A percentile compares a stretch with the other conserved stretches of the same genome.
Conservation (phyloP, 306 rosid genomes). For the Vigna trinervia region DNA sequence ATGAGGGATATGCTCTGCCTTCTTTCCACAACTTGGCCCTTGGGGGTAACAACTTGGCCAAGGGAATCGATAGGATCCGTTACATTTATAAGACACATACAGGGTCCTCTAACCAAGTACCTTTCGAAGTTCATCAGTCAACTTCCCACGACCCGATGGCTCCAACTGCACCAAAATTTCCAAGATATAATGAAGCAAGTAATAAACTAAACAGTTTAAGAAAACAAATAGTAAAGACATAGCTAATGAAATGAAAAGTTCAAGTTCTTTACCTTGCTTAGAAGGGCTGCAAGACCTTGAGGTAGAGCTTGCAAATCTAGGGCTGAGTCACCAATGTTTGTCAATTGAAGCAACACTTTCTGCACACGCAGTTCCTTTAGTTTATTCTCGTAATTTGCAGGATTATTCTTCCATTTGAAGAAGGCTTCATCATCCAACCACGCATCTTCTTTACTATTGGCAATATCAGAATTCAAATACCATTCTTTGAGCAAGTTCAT, state of each 20-base stretch:
- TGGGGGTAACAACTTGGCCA: constrained; percentile 12
- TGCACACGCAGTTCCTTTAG: constrained; percentile 85
- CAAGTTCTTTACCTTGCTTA: constrained; percentile 81
- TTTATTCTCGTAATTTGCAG: constrained; percentile 67
- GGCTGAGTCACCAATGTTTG: constrained; percentile 70
- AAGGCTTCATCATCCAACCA: constrained; percentile 85
- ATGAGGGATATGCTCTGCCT: constrained; percentile 20
- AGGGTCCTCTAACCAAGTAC: constrained; percentile 59
- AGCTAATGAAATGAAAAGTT: neutral
- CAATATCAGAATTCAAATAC: constrained; percentile 68
- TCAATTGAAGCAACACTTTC: constrained; percentile 78
- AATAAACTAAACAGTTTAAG: constrained; percentile 8
- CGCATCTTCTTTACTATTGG: constrained; percentile 59
- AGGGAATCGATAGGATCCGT: constrained; percentile 14
- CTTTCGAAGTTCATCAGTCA: constrained; percentile 76
- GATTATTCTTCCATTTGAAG: constrained; percentile 84
- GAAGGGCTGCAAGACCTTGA: constrained; percentile 89
- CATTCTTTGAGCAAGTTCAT: constrained; percentile 67
- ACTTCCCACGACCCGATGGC: constrained; percentile 61
- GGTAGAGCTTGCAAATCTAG: constrained; percentile 90
- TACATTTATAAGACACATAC: neutral
- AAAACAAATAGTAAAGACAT: neutral
- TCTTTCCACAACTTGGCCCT: constrained; percentile 3
- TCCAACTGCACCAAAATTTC: constrained; percentile 69
- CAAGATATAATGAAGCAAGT: constrained; percentile 20